Evolutionary conservation across 768 basidiomycete genomes (phyloP).

Genomic region (Termitomyces heimii): DNA sequence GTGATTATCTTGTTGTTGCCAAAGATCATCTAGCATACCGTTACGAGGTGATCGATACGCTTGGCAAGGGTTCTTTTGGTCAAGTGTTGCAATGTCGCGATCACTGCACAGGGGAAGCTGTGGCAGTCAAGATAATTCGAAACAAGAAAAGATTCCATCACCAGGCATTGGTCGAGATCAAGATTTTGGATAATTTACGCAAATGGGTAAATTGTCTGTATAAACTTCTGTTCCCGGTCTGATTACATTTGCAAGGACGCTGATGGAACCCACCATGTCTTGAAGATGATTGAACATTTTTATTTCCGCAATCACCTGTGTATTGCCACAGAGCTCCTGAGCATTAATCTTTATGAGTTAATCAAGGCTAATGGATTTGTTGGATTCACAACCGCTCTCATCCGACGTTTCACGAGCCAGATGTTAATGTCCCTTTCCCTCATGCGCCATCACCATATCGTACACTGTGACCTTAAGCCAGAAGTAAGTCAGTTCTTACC

Average conservation of each 20-base stretch:
- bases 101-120: constrained; percentile 91
- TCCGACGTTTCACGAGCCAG: constrained; percentile 93
- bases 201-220: constrained; percentile 78
- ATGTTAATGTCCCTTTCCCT: constrained; percentile 89
- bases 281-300: constrained; percentile 98
- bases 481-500: constrained; percentile 56
- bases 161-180: constrained; percentile 98
- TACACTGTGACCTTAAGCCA: constrained; percentile 98
- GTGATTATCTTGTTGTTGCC: constrained; percentile 88
- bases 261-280: constrained; percentile 95
- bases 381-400: constrained; percentile 94
- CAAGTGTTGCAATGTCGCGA: constrained; percentile 96
- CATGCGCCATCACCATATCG: constrained; percentile 95
- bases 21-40: constrained; percentile 94
- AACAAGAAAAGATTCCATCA: constrained; percentile 99
- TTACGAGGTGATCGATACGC: constrained; percentile 89
- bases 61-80: constrained; percentile 98
- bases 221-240: background rate
- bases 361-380: constrained; percentile 99
- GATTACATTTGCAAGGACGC: constrained; percentile 55
- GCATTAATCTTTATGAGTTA: constrained; percentile 97
- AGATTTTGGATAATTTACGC: constrained; percentile 91
- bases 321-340: constrained; percentile 96
- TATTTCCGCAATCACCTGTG: constrained; percentile 97
- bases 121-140: constrained; percentile 98